phyloP scores from a whole-genome alignment of 148 eudicot genomes.

The Cornus controversa region DNA sequence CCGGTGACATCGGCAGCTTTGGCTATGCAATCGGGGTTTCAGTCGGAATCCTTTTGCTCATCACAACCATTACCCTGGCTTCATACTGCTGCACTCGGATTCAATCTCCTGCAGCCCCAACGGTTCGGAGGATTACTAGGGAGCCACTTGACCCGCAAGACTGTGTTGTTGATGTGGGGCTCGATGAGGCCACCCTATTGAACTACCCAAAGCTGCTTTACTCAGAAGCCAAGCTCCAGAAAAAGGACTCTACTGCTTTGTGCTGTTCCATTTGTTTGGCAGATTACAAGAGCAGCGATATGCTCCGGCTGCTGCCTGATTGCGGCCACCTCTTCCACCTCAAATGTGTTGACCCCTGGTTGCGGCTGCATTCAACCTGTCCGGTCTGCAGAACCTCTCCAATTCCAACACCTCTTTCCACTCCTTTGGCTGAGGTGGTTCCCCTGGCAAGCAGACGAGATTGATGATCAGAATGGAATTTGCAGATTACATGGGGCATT shows the following conservation, averaged over 20 bases:
- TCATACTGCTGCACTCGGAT: conserved; percentile 76
- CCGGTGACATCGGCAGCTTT: conserved; percentile 53
- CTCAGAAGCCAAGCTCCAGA: conserved; percentile 42
- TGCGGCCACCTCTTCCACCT: conserved; percentile 84
- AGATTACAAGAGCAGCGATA: conserved; percentile 65
- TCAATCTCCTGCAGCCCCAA: conserved; percentile 13
- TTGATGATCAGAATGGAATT: not conserved
- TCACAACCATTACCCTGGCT: conserved; percentile 76
- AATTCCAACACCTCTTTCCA: conserved; percentile 68
- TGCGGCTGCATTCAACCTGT: conserved; percentile 71
- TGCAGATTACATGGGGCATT: not conserved
- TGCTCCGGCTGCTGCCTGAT: conserved; percentile 58
- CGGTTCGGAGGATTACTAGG: not conserved
- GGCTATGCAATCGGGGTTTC: conserved; percentile 84
- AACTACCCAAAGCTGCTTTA: conserved; percentile 70
- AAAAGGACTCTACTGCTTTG: conserved; percentile 42
- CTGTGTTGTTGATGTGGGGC: conserved; percentile 40
- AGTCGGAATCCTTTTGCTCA: conserved; percentile 73
- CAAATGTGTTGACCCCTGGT: conserved; percentile 86
- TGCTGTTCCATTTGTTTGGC: conserved; percentile 82
- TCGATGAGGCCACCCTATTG: conserved; percentile 68
- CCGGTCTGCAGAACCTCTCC: conserved; percentile 92
- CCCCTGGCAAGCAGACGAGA: conserved; percentile 46
- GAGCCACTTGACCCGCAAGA: not conserved
- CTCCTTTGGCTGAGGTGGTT: conserved; percentile 77